Conservation (phyloP, 1,284 basidiomycete species). For the Crocinoboletus sp. region DNA sequence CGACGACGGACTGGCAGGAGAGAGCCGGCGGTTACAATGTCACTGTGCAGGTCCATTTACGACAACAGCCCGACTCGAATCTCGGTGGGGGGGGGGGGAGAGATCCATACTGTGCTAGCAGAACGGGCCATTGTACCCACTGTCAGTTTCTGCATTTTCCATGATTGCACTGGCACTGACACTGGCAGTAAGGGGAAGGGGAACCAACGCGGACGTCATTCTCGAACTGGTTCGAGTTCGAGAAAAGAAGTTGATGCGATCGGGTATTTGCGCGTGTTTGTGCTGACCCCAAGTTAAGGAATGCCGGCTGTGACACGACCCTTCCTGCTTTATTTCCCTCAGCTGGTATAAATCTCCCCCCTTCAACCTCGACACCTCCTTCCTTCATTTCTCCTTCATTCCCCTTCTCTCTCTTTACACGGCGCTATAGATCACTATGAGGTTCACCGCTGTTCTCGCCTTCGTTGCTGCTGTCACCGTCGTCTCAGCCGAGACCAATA, state of each 20-base stretch:
- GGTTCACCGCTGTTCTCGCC: slow-evolving; percentile 39
- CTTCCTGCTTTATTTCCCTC: slow-evolving; percentile 2
- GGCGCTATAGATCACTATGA: slow-evolving; percentile 31
- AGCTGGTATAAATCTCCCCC: slow-evolving; percentile 11
- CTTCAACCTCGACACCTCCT: neutral
- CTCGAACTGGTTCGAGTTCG: too few relatives aligned
- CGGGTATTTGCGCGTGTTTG: slow-evolving; percentile 2
- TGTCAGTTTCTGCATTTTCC: too few relatives aligned
- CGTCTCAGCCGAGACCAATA: slow-evolving; percentile 45
- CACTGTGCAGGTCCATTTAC: too few relatives aligned
- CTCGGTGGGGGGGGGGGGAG: too few relatives aligned
- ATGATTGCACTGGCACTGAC: too few relatives aligned
- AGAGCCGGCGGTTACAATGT: too few relatives aligned
- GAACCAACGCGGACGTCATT: too few relatives aligned
- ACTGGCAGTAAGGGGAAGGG: too few relatives aligned
- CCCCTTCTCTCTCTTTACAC: neutral
- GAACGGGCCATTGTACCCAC: too few relatives aligned
- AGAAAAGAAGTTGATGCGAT: neutral
- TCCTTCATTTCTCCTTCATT: neutral
- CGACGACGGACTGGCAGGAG: too few relatives aligned
- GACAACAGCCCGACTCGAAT: too few relatives aligned
- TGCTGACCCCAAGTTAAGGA: neutral
- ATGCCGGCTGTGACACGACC: slow-evolving; percentile 18
- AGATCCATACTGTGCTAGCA: too few relatives aligned
- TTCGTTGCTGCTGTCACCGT: slow-evolving; percentile 33